Base-by-base conservation (phyloP, 306 rosid genomes). In the Fragaria nilgerrensis region DNA sequence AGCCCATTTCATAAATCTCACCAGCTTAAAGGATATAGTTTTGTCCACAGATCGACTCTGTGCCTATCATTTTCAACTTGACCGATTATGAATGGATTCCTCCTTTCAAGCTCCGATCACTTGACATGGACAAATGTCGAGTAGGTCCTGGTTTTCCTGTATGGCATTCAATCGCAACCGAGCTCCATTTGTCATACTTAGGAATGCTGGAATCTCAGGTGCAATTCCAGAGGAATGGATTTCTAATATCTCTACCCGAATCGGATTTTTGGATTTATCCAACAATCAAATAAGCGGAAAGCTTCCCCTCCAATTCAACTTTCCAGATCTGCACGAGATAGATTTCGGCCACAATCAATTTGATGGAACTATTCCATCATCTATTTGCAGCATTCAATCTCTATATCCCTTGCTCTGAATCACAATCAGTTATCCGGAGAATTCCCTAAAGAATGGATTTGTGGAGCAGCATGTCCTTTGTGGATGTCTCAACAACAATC, bases 391-490 rank as follows among this genome's bases (percentile, higher is more conserved):
- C 44, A 17, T 70, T 0, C 6, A 0, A 1, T 2, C 2, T 70
- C 15, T 0, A 0, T 0, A 0, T 0, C 0, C 17, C 1, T 67
- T 67, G 0, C 9, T 9, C 29, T 67, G 0, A 0, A 15, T 10
- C 10, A n/a, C 29, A 71, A 71, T 49, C 29, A 49, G 0, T 11
- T 71, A 0, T 19, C 5, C 0, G 59, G 44, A 70, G 25, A 70
- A 16, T 9, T 70, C 2, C 27, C 17, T 4, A 7, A 8, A 4
- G 25, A 1, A 16, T 47, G 74, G 74, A 48, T 16, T 9, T 70
- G 17, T 19, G 58, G 44, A 16, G 43, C 0, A 0, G 0, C 0
- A 16, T 70, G 5, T 0, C 0, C 0, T 0, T 2, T 8, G 0
- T 70, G 14, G 74, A 70, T 27, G 44, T 70, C 6, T 5, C 25